These are phyloP conservation scores for Cucurbita pepo DNA, from an alignment of 306 rosid genomes.

Conservation along the genomic window DNA sequence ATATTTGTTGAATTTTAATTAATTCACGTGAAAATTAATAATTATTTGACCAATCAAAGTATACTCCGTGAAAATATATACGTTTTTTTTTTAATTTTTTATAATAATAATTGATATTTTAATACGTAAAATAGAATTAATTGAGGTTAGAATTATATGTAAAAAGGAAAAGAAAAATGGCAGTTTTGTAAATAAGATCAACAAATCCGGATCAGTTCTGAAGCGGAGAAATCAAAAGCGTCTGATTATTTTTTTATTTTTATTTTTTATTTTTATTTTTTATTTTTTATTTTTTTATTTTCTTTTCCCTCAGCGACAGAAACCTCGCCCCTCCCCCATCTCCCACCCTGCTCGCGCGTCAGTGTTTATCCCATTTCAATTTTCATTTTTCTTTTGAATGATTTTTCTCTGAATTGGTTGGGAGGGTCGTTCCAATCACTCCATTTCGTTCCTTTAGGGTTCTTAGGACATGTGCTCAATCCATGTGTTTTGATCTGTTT, in stretches of 20 bases:
- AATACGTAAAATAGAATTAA: too few relatives aligned
- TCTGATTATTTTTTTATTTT: not conserved
- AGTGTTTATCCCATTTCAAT: not conserved
- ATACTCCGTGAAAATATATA: too few relatives aligned
- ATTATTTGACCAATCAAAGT: too few relatives aligned
- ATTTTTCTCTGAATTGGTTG: not conserved
- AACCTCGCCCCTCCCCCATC: not conserved
- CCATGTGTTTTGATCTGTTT: conserved; percentile 2
- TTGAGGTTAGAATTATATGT: not conserved
- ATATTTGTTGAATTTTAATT: too few relatives aligned
- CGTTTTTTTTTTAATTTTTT: too few relatives aligned
- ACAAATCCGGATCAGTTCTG: not conserved
- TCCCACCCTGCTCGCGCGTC: not conserved
- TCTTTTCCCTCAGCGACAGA: not conserved
- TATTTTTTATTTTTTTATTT: not conserved
- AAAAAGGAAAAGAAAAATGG: not conserved
- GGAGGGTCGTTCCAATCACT: not conserved
- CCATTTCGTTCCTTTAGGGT: not conserved
- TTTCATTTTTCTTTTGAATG: not conserved
- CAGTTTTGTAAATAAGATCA: not conserved
- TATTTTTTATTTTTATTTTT: not conserved
- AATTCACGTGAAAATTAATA: too few relatives aligned
- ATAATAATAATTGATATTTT: too few relatives aligned
- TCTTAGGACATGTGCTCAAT: conserved; percentile 6
- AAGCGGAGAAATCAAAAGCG: not conserved